A percentile compares a stretch with the other conserved stretches of the same genome.
phyloP scores from a whole-genome alignment of 805 yeast species.

The Sporopachydermia lactativora region DNA sequence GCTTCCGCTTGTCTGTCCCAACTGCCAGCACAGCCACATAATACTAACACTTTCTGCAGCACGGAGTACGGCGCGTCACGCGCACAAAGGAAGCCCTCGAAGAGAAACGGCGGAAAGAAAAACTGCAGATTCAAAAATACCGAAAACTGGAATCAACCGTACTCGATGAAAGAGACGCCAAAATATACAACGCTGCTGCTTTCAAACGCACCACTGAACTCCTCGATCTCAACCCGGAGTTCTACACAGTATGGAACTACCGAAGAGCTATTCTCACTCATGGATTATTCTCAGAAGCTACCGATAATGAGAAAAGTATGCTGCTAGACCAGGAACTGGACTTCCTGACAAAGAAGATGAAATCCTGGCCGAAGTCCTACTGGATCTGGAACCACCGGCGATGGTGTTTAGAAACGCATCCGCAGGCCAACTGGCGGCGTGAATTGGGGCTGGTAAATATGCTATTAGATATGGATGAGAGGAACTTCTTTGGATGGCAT shows the following conservation, averaged over 20 bases:
- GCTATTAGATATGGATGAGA: conserved; percentile 54
- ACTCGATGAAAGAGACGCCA: conserved; percentile 21
- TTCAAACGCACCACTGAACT: conserved; percentile 43
- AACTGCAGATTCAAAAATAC: conserved; percentile 43
- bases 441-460: conserved; percentile 62
- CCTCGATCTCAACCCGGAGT: conserved; percentile 65
- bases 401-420: conserved; percentile 56
- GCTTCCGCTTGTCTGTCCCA: too few species aligned
- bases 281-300: conserved; percentile 14
- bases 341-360: conserved; percentile 44
- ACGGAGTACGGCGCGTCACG: conserved; percentile 52
- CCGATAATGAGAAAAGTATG: conserved; percentile 13
- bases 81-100: conserved; percentile 40
- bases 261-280: conserved; percentile 53
- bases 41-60: conserved; percentile 30
- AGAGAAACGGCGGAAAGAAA: conserved; percentile 43
- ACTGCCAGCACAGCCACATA: too few species aligned
- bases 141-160: conserved; percentile 29
- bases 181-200: conserved; percentile 22
- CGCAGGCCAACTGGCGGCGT: conserved; percentile 44
- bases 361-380: conserved; percentile 72
- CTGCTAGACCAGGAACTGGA: conserved; percentile 42
- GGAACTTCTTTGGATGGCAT: conserved; percentile 95
- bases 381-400: conserved; percentile 94
- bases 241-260: conserved; percentile 82